Evolutionary conservation across 2,329 filamentous ascomycete genomes (phyloP).

Genomic region (Aureobasidium subglaciale): DNA sequence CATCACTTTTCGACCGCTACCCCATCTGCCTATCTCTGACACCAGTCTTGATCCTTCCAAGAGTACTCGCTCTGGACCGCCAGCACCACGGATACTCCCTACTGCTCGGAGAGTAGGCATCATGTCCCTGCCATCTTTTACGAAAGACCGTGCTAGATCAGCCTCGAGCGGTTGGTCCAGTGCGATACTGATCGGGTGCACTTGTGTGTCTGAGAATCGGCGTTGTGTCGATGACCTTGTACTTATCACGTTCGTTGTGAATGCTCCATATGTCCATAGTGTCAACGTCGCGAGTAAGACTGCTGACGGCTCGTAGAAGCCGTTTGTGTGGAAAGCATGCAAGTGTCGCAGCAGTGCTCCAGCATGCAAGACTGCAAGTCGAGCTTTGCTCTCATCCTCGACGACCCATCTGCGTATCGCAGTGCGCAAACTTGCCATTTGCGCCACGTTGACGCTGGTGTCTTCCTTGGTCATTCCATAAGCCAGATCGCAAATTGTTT

Average conservation of each 20-base stretch:
- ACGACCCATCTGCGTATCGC: constrained; percentile 42
- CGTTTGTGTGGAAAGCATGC: constrained; percentile 41
- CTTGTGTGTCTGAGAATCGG: not conserved
- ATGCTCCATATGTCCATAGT: constrained; percentile 53
- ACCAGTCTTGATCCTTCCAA: constrained; percentile 19
- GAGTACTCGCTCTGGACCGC: constrained; percentile 14
- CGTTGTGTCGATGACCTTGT: not conserved
- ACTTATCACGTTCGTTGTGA: constrained; percentile 8
- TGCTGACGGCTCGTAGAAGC: constrained; percentile 57
- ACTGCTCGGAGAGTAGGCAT: constrained; percentile 18
- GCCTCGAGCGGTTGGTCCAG: constrained; percentile 20
- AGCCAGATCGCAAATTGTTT: constrained; percentile 40
- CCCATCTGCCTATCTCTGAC: constrained; percentile 16
- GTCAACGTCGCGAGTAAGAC: constrained; percentile 59
- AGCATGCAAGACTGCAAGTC: constrained; percentile 49
- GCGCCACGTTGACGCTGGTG: not conserved
- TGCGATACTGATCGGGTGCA: constrained; percentile 16
- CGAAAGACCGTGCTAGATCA: constrained; percentile 19
- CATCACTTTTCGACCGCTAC: constrained; percentile 14
- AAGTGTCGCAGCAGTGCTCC: constrained; percentile 48
- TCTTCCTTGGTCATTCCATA: constrained; percentile 26
- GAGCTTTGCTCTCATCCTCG: constrained; percentile 49
- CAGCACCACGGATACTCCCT: constrained; percentile 16
- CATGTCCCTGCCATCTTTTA: constrained; percentile 19
- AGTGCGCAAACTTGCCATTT: constrained; percentile 18